These are phyloP conservation scores for Cephaloascus albidus DNA, from an alignment of 805 yeast genomes.

Conservation along the genomic window DNA sequence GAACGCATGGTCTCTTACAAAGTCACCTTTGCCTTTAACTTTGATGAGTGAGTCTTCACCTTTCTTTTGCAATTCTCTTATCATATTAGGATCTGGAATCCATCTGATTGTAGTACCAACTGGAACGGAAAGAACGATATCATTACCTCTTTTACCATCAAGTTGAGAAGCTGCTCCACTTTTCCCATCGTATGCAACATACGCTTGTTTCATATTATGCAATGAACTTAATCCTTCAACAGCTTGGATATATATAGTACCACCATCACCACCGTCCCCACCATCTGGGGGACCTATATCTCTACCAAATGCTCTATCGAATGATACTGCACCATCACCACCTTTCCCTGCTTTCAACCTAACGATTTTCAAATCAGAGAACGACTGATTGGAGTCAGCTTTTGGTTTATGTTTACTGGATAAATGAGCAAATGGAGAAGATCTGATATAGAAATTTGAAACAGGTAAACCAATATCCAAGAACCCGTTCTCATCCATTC, in stretches of 20 bases:
- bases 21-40: constrained; percentile 18
- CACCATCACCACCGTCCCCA: constrained; percentile 98
- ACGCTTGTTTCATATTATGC: constrained; percentile 57
- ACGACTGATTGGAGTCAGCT: constrained; percentile 29
- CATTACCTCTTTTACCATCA: constrained; percentile 81
- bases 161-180: constrained; percentile 68
- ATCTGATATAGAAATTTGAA: constrained; percentile 17
- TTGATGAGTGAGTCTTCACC: constrained; percentile 13
- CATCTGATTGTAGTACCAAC: constrained; percentile 83
- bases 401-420: constrained; percentile 29
- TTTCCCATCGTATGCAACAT: constrained; percentile 64
- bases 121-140: constrained; percentile 77
- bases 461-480: constrained; percentile 15
- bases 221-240: constrained; percentile 62
- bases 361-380: constrained; percentile 60
- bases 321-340: constrained; percentile 82
- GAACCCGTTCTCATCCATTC: background rate
- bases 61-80: constrained; percentile 19
- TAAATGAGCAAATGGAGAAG: constrained; percentile 28
- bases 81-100: constrained; percentile 63
- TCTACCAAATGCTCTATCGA: constrained; percentile 76
- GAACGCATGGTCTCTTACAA: constrained; percentile 17
- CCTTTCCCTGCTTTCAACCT: constrained; percentile 72
- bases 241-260: constrained; percentile 77
- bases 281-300: constrained; percentile 95